A percentile compares a stretch with the other conserved stretches of the same genome.
phyloP scores from a whole-genome alignment of 1,139 yeast genomes.

The Lizanozyma gosingica region DNA sequence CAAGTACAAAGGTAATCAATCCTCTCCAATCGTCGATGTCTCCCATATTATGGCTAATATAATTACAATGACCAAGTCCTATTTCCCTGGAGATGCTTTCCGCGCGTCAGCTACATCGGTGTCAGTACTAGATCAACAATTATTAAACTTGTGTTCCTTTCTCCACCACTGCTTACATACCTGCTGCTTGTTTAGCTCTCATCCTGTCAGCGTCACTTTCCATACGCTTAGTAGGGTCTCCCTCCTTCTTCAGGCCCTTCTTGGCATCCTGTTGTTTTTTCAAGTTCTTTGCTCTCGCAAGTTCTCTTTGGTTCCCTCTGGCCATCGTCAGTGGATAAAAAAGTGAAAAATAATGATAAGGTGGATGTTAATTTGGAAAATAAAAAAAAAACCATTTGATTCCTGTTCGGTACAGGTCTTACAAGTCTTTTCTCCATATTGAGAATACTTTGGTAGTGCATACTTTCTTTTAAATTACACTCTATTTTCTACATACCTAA shows the following conservation, averaged over 20 bases:
- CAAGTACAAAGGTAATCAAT: too few species aligned
- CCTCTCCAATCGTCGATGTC: too few species aligned
- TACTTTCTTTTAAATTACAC: too few species aligned
- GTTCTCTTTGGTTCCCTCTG: slow-evolving; percentile 93
- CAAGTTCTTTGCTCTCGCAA: slow-evolving; percentile 80
- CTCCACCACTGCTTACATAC: slow-evolving; percentile 29
- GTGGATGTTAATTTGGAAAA: too few species aligned
- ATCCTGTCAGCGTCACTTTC: slow-evolving; percentile 82
- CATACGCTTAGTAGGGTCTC: slow-evolving; percentile 78
- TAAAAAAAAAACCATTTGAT: too few species aligned
- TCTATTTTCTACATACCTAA: neutral
- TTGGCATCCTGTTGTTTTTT: slow-evolving; percentile 65
- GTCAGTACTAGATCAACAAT: neutral
- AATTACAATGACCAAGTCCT: too few species aligned
- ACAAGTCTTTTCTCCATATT: too few species aligned
- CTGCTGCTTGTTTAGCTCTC: slow-evolving; percentile 80
- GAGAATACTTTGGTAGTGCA: too few species aligned
- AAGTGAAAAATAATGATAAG: too few species aligned
- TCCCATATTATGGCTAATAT: too few species aligned
- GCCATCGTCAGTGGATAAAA: slow-evolving; percentile 46
- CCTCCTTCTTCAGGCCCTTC: slow-evolving; percentile 60
- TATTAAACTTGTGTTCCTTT: neutral
- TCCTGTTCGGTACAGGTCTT: too few species aligned
- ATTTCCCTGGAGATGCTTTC: slow-evolving; percentile 33
- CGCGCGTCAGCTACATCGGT: slow-evolving; percentile 46